These are phyloP conservation scores for Penicillium sp. DNA, from an alignment of 2,329 filamentous ascomycete genomes.

Conservation along the genomic window DNA sequence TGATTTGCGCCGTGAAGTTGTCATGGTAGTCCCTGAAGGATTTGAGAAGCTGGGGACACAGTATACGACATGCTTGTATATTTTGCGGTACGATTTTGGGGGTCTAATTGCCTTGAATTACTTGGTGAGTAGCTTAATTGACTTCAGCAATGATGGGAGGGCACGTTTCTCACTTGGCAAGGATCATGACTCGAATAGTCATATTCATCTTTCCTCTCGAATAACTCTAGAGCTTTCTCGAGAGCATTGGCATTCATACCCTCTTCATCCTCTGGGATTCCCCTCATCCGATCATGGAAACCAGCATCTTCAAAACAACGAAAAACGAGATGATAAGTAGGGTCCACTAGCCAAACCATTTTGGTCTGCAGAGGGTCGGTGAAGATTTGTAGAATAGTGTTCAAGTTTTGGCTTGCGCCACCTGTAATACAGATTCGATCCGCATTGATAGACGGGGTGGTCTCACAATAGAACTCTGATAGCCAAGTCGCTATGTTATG, in stretches of 20 bases:
- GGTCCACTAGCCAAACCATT: constrained; percentile 76
- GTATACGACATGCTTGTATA: constrained; percentile 27
- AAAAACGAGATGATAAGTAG: constrained; percentile 79
- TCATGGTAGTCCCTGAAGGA: constrained; percentile 22
- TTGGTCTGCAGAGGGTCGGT: constrained; percentile 75
- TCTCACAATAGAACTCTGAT: constrained; percentile 61
- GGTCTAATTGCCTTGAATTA: too few relatives aligned
- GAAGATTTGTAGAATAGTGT: constrained; percentile 74
- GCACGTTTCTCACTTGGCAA: neutral
- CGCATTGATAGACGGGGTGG: constrained; percentile 43
- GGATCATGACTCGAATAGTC: neutral
- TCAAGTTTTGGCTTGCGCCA: constrained; percentile 79
- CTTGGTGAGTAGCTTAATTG: constrained; percentile 13
- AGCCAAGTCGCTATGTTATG: constrained; percentile 72
- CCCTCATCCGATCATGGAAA: constrained; percentile 66
- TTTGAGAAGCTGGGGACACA: constrained; percentile 27
- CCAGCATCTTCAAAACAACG: constrained; percentile 79
- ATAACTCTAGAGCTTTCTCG: constrained; percentile 52
- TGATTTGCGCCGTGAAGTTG: constrained; percentile 56
- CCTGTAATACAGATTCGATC: constrained; percentile 77
- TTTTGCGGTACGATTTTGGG: constrained; percentile 16
- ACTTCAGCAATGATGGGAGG: neutral
- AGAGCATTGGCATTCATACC: constrained; percentile 71
- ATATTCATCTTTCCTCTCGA: constrained; percentile 44
- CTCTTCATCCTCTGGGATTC: constrained; percentile 75